Evolutionary conservation across 805 yeast species (phyloP).

Genomic region (Yarrowia keelungensis): DNA sequence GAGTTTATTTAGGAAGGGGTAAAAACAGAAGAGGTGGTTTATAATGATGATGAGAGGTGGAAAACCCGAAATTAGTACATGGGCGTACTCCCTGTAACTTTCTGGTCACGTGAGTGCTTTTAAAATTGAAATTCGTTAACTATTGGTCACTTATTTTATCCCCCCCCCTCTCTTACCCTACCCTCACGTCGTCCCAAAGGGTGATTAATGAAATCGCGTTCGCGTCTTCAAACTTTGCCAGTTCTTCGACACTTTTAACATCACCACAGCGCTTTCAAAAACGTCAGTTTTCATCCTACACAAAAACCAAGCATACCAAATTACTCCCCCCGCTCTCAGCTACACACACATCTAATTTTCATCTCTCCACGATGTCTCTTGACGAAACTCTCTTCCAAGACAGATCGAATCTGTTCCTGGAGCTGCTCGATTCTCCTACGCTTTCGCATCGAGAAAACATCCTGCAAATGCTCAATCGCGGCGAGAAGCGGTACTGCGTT

Average conservation of each 20-base stretch:
- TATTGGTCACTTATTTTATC: too few relatives aligned
- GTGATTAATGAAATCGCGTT: constrained; percentile 20
- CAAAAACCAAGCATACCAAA: neutral
- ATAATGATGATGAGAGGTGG: too few relatives aligned
- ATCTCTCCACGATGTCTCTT: constrained; percentile 1
- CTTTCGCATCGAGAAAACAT: constrained; percentile 60
- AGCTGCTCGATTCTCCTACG: constrained; percentile 20
- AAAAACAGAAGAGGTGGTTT: too few relatives aligned
- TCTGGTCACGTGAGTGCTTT: neutral
- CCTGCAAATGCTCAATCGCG: constrained; percentile 72
- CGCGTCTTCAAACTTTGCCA: constrained; percentile 5
- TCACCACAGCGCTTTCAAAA: too few relatives aligned
- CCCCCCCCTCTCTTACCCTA: constrained; percentile 9
- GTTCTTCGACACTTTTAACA: too few relatives aligned
- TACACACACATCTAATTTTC: neutral
- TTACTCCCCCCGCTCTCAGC: neutral
- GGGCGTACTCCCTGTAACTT: too few relatives aligned
- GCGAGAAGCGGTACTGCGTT: constrained; percentile 69
- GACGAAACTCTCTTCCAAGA: constrained; percentile 27
- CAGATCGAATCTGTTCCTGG: constrained; percentile 17
- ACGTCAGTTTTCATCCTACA: too few relatives aligned
- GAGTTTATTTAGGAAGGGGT: too few relatives aligned
- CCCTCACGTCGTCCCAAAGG: constrained; percentile 18
- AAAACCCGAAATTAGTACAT: too few relatives aligned
- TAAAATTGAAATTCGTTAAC: too few relatives aligned